A percentile compares a stretch with the other conserved stretches of the same genome.
Conservation (phyloP, 352 stramenopile genomes). For the Achlya hypogyna region DNA sequence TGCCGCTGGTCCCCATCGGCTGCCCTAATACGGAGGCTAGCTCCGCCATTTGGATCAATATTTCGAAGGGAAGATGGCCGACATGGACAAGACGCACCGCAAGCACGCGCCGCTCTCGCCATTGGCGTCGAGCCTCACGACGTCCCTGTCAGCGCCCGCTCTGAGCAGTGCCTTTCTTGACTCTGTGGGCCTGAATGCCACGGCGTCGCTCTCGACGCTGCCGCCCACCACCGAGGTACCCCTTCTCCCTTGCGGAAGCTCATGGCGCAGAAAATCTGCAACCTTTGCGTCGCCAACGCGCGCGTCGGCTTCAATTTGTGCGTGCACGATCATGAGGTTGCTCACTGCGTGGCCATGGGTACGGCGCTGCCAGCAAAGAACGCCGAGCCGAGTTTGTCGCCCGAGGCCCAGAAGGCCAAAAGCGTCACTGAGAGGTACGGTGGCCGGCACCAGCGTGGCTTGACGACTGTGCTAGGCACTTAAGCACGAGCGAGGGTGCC, state of each 20-base stretch:
- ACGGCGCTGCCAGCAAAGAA: background rate
- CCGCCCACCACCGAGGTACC: background rate
- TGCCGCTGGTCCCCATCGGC: too few species aligned
- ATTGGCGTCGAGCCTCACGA: background rate
- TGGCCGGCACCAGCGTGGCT: too few species aligned
- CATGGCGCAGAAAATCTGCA: slow-evolving; percentile 9
- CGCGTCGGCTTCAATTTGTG: slow-evolving; percentile 1
- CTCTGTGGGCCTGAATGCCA: background rate
- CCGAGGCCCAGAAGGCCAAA: background rate
- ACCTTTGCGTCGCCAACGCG: slow-evolving; percentile 7
- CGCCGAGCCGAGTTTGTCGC: background rate
- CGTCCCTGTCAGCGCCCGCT: background rate
- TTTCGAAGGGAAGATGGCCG: slow-evolving; percentile 32
- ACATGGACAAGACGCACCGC: slow-evolving; percentile 27
- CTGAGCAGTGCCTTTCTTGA: background rate
- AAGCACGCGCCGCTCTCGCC: background rate
- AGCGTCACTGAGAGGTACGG: background rate
- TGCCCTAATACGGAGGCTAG: too few species aligned
- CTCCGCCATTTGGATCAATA: slow-evolving; percentile 36
- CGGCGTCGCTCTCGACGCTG: background rate
- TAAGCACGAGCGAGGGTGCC: background rate
- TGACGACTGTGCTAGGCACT: too few species aligned
- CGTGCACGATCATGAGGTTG: slow-evolving; percentile 6
- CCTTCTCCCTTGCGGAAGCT: background rate
- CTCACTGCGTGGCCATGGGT: background rate